A percentile compares a stretch with the other conserved stretches of the same genome.
phyloP scores from a whole-genome alignment of 2,329 filamentous ascomycete genomes.

The Grosmannia penicillata region DNA sequence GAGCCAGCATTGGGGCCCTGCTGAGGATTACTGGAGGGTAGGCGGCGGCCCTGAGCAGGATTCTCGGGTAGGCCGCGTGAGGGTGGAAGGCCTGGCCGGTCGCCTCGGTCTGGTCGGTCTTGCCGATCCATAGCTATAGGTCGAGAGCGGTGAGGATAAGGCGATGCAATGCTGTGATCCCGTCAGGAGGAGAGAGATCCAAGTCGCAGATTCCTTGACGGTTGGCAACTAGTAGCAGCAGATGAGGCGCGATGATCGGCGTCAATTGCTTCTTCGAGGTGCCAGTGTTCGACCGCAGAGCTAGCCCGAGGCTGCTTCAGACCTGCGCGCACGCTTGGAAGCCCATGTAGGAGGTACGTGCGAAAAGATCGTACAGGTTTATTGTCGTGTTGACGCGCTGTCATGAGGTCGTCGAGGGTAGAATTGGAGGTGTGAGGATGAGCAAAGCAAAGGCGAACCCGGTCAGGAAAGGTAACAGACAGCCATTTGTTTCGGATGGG shows the following conservation, averaged over 20 bases:
- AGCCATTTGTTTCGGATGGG: no score
- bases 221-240: background rate
- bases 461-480: no score
- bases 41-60: constrained; percentile 20
- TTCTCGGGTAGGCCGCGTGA: constrained; percentile 20
- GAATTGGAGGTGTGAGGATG: no score
- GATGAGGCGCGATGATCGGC: background rate
- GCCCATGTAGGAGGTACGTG: constrained; percentile 1
- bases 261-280: background rate
- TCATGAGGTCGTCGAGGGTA: no score
- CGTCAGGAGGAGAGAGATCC: no score
- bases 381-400: no score
- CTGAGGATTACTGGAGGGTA: no score
- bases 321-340: background rate
- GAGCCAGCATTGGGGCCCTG: no score
- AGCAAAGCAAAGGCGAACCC: no score
- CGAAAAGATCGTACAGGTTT: no score
- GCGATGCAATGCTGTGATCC: no score
- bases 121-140: constrained; percentile 9
- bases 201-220: no score
- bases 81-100: constrained; percentile 7
- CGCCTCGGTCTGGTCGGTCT: constrained; percentile 6
- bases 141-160: background rate
- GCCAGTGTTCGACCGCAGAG: background rate
- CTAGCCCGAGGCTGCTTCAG: constrained; percentile 1